phyloP scores from a whole-genome alignment of 2,329 filamentous ascomycete species.

The Colletotrichum kahawae region DNA sequence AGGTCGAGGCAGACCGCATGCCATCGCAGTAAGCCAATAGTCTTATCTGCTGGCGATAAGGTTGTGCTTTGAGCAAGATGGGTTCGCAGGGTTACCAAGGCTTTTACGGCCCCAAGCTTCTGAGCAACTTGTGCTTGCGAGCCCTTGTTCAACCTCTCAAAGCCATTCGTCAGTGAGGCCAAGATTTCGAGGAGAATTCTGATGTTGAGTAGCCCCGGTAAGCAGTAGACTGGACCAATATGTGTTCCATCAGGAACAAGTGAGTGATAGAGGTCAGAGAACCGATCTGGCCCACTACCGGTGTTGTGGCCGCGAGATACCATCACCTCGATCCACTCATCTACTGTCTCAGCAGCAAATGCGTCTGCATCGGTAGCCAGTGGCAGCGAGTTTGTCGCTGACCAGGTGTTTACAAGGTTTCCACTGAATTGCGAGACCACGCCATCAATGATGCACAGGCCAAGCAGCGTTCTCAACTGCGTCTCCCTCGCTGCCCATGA shows the following conservation, averaged over 20 bases:
- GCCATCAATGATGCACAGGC: neutral
- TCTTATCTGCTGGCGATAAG: neutral
- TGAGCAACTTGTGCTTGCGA: neutral
- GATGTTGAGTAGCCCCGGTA: neutral
- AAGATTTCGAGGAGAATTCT: neutral
- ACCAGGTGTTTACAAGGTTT: neutral
- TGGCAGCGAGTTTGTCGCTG: neutral
- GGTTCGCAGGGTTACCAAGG: neutral
- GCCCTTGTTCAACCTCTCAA: neutral
- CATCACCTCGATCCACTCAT: neutral
- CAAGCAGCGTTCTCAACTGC: neutral
- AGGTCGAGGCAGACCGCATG: neutral
- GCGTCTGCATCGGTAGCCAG: neutral
- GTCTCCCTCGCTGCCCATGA: neutral
- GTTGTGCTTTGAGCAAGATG: neutral
- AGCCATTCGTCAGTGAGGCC: neutral
- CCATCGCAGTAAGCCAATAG: neutral
- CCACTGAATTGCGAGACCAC: neutral
- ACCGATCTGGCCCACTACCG: neutral
- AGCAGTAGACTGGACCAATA: neutral
- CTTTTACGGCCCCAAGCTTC: neutral
- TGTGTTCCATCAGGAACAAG: neutral
- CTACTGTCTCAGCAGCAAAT: neutral
- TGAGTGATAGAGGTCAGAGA: neutral
- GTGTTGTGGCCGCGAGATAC: neutral